phyloP scores from a whole-genome alignment of 768 basidiomycete genomes.

The Leccinum aurantiacum region DNA sequence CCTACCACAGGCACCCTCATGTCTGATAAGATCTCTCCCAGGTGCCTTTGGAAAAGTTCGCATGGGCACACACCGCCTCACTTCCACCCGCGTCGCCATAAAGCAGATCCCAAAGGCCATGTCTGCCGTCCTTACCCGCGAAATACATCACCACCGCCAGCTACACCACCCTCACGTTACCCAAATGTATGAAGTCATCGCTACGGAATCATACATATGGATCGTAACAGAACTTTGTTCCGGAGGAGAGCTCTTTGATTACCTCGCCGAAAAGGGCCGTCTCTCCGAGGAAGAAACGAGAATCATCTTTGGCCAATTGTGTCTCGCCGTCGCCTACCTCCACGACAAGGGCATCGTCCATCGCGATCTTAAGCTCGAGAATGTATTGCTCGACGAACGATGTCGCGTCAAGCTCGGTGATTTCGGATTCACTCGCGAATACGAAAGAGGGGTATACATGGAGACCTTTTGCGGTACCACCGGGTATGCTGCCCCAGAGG shows the following conservation, averaged over 20 bases:
- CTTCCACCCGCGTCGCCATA: constrained; percentile 89
- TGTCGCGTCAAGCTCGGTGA: constrained; percentile 93
- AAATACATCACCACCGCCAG: constrained; percentile 97
- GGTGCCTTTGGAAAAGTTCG: constrained; percentile 96
- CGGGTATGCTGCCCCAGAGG: constrained; percentile 91
- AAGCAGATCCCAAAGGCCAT: constrained; percentile 97
- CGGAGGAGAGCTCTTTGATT: constrained; percentile 98
- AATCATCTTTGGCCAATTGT: constrained; percentile 92
- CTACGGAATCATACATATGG: constrained; percentile 94
- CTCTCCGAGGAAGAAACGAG: constrained; percentile 81
- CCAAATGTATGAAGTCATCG: constrained; percentile 96
- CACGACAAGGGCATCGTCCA: constrained; percentile 94
- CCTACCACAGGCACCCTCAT: constrained; percentile 11
- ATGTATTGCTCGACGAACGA: constrained; percentile 86
- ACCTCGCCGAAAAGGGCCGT: constrained; percentile 92
- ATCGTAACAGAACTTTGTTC: constrained; percentile 96
- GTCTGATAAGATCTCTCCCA: constrained; percentile 37
- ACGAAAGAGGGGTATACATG: constrained; percentile 72
- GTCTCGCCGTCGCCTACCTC: constrained; percentile 89
- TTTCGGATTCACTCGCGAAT: constrained; percentile 94
- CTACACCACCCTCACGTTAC: constrained; percentile 95
- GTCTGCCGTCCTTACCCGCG: constrained; percentile 88
- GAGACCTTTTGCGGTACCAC: constrained; percentile 97
- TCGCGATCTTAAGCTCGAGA: constrained; percentile 95
- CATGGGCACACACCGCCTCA: constrained; percentile 90